Percentiles rank a stretch among this genome's conserved stretches.
These are phyloP conservation scores for Pharnaceum exiguum DNA, from an alignment of 148 eudicot genomes.

Conservation along the genomic window DNA sequence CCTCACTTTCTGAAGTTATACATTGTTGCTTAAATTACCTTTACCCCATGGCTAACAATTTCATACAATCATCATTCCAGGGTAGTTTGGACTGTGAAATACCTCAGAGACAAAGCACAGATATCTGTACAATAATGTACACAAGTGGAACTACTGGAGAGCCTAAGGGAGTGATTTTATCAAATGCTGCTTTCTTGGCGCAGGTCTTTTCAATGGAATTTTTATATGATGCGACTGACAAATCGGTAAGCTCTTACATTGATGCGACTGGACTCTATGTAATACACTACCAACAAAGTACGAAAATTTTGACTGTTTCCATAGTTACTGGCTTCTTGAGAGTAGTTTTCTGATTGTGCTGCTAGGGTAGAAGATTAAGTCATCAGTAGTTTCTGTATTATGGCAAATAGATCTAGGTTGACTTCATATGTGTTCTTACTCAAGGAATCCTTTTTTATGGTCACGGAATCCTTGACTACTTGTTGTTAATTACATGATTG, in stretches of 20 bases:
- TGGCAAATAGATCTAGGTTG: too few relatives aligned
- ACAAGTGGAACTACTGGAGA: conserved; percentile 97
- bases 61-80: conserved; percentile 29
- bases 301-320: background rate
- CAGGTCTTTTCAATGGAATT: conserved; percentile 64
- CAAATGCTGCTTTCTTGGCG: conserved; percentile 56
- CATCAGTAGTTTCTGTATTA: too few relatives aligned
- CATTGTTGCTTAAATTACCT: background rate
- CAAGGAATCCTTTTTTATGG: background rate
- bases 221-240: conserved; percentile 58
- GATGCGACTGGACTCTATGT: background rate
- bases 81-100: conserved; percentile 53
- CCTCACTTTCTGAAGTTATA: too few relatives aligned
- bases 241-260: conserved; percentile 37
- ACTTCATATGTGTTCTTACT: too few relatives aligned
- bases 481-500: too few relatives aligned
- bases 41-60: too few relatives aligned
- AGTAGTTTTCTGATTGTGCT: too few relatives aligned
- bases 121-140: conserved; percentile 85
- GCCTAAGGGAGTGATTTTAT: conserved; percentile 88
- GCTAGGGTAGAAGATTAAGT: too few relatives aligned
- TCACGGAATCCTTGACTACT: too few relatives aligned
- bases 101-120: conserved; percentile 50
- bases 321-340: background rate
- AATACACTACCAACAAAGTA: background rate